Evolutionary conservation across 1,284 basidiomycete species (phyloP), one percentile per base, ranked within the genome.

Genomic region (Tilletia indica): DNA sequence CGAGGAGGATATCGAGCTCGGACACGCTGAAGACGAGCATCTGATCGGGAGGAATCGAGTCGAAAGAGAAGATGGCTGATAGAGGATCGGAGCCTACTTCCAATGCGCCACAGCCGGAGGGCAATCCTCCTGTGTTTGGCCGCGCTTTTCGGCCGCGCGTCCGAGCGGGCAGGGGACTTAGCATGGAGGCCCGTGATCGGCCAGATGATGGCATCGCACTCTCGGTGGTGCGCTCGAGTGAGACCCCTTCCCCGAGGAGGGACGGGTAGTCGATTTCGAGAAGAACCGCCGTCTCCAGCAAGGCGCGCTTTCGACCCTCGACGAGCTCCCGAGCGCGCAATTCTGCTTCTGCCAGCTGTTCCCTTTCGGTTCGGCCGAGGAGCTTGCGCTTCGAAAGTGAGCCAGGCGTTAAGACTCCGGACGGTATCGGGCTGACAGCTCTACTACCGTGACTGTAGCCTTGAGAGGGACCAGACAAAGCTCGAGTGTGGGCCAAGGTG

Each of bases 1-100:
- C 90, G 73, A 95, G 90, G 68, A 95, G 90, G 70, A 89, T 87
- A 0, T 91, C 90, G 21, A 98, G 86, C 38, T 90, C 88, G 71
- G 89, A 86, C 3, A 91, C 90, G 4, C 93, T 91, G 86, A 95
- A 97, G 19, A 94, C 95, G 63, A 98, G 91, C 91, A 96, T 93
- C 73, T 83, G 81, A 61, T 78, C 74, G 61, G 71, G 71, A n/a
- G 72, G 70, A 9, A 80, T 75, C 47, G 38, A 68, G 31, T 74
- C 74, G 74, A 78, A 82, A 45, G 78, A 73, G 51, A 82, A 82
- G 11, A 76, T 76, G 58, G 75, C 74, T 12, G 76, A 78, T 14
- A 81, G 72, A 12, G 75, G 67, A 51, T 81, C 78, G 25, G 71
- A 70, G 0, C 80, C 80, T 16, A 81, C 78, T 69, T 81, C 79